A percentile compares a stretch with the other conserved stretches of the same genome.
Evolutionary conservation across 1,284 basidiomycete genomes (phyloP).

Genomic region (Apiotrichum akiyoshidainum): DNA sequence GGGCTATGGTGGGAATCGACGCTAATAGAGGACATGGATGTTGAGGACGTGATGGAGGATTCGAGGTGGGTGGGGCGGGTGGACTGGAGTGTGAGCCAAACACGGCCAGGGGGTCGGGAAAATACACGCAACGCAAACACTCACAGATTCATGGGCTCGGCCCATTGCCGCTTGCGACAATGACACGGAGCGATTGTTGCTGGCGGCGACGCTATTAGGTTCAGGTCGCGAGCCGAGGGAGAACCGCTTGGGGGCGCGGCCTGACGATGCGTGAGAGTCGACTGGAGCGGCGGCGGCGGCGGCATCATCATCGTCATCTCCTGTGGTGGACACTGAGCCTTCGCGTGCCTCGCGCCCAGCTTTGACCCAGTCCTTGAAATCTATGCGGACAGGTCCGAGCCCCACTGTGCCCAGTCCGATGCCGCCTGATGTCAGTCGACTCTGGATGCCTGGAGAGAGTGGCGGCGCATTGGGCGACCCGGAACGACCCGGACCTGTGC

Average conservation of each 20-base stretch:
- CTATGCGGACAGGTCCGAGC: slow-evolving; percentile 21
- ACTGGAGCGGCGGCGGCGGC: background rate
- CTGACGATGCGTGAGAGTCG: too few species aligned
- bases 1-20: slow-evolving; percentile 24
- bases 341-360: slow-evolving; percentile 15
- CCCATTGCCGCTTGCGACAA: too few species aligned
- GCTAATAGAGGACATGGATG: slow-evolving; percentile 20
- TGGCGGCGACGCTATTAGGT: background rate
- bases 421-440: background rate
- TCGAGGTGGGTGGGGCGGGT: background rate
- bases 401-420: slow-evolving; percentile 15
- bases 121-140: too few species aligned
- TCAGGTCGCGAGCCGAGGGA: background rate
- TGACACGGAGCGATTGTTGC: background rate
- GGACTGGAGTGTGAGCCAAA: too few species aligned
- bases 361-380: slow-evolving; percentile 27
- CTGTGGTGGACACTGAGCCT: background rate
- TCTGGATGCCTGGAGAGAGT: slow-evolving; percentile 1
- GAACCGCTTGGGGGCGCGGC: too few species aligned
- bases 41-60: background rate
- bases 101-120: too few species aligned
- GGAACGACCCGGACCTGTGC: slow-evolving; percentile 1
- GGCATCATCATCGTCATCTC: background rate
- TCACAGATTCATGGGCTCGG: too few species aligned
- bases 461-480: slow-evolving; percentile 9